Evolutionary conservation across 306 rosid species (phyloP).

Genomic region (Fagus crenata): DNA sequence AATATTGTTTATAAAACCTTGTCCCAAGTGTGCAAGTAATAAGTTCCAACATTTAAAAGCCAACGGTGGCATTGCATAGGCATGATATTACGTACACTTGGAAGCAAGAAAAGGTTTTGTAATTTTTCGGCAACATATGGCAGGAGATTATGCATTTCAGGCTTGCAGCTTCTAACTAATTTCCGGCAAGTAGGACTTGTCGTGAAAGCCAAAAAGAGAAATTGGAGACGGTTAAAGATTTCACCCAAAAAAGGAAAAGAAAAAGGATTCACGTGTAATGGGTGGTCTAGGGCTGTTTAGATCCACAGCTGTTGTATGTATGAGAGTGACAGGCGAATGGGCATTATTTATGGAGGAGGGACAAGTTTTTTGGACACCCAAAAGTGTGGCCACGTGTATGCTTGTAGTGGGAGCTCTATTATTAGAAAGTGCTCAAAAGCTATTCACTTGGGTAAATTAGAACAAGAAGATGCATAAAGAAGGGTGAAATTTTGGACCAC

Average conservation of each 20-base stretch:
- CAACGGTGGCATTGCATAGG: too few species aligned
- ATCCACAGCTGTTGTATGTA: constrained; percentile 13
- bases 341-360: neutral
- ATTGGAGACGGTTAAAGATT: constrained; percentile 19
- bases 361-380: neutral
- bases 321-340: constrained; percentile 27
- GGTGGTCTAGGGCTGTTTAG: constrained; percentile 24
- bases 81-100: too few species aligned
- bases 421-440: constrained; percentile 7
- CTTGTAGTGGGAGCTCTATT: neutral
- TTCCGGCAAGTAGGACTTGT: constrained; percentile 9
- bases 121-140: neutral
- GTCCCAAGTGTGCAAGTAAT: too few species aligned
- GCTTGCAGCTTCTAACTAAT: neutral
- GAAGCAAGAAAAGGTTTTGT: too few species aligned
- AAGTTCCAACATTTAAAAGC: too few species aligned
- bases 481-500: too few species aligned
- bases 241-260: neutral
- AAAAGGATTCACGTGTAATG: constrained; percentile 28
- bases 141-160: neutral
- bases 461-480: too few species aligned
- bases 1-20: too few species aligned
- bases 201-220: constrained; percentile 19
- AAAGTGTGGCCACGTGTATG: neutral
- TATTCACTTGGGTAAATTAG: neutral